A percentile compares a stretch with the other conserved stretches of the same genome.
Evolutionary conservation across 805 yeast genomes (phyloP).

Genomic region (Candida golubevii): DNA sequence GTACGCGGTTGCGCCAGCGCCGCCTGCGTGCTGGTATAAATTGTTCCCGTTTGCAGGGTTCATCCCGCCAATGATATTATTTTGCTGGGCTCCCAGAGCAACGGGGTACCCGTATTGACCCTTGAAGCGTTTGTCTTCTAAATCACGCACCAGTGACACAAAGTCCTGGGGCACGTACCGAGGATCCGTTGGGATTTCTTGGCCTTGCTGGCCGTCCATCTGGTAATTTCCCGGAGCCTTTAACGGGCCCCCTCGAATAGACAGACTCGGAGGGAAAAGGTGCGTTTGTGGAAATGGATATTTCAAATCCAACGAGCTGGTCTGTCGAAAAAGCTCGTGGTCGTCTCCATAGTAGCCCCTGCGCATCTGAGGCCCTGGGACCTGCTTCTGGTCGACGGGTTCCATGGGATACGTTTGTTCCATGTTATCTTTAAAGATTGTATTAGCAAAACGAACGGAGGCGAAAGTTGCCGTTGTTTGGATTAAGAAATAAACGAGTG

Average conservation of each 20-base stretch:
- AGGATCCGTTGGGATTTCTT: conserved; percentile 13
- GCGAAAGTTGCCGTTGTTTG: not conserved
- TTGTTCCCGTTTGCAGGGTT: not conserved
- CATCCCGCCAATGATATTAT: not conserved
- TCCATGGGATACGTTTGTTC: conserved; percentile 16
- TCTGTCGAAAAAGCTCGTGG: conserved; percentile 12
- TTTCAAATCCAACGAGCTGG: conserved; percentile 9
- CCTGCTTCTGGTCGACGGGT: conserved; percentile 9
- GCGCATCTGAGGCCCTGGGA: conserved; percentile 10
- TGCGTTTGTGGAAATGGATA: conserved; percentile 15
- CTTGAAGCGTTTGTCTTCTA: conserved; percentile 15
- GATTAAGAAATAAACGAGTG: not conserved
- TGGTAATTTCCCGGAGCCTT: conserved; percentile 3
- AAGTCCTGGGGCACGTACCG: conserved; percentile 16
- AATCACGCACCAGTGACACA: conserved; percentile 10
- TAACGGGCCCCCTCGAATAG: conserved; percentile 8
- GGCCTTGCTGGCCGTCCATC: conserved; percentile 1
- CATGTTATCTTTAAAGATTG: conserved; percentile 5
- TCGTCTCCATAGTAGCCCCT: conserved; percentile 14
- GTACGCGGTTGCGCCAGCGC: conserved; percentile 9
- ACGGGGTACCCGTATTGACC: conserved; percentile 7
- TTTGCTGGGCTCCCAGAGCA: not conserved
- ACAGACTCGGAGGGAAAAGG: conserved; percentile 12
- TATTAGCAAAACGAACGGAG: not conserved
- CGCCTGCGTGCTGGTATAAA: conserved; percentile 1